These are phyloP conservation scores for Austroboletus festivus DNA, from an alignment of 768 basidiomycete species.

Conservation along the genomic window DNA sequence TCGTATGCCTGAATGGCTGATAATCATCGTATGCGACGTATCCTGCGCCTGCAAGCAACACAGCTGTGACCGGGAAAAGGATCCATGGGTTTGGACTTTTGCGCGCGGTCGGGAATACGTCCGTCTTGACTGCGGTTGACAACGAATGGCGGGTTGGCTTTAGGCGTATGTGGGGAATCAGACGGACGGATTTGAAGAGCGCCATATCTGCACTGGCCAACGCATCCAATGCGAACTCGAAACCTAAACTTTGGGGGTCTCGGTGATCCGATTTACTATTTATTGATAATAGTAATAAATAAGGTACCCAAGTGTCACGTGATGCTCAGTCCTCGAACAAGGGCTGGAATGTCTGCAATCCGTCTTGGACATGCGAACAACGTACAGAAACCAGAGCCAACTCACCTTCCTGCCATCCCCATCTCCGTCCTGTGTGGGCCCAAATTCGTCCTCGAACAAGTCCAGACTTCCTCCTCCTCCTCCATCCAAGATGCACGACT, in stretches of 20 bases:
- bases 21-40: slow-evolving; percentile 61
- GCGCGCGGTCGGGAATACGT: slow-evolving; percentile 3
- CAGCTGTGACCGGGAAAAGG: slow-evolving; percentile 20
- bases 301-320: no score
- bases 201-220: no score
- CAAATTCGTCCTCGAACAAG: slow-evolving; percentile 33
- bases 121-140: slow-evolving; percentile 6
- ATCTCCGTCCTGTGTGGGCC: slow-evolving; percentile 29
- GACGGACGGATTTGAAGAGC: background rate
- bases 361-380: background rate
- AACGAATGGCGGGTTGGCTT: slow-evolving; percentile 9
- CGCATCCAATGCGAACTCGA: no score
- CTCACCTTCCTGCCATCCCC: slow-evolving; percentile 26
- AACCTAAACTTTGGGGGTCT: no score
- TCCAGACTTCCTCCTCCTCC: slow-evolving; percentile 25
- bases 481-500: background rate
- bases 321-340: slow-evolving; percentile 31
- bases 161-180: slow-evolving; percentile 1
- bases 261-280: no score
- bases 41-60: slow-evolving; percentile 31
- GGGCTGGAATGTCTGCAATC: slow-evolving; percentile 28
- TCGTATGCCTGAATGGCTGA: slow-evolving; percentile 71
- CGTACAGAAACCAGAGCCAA: background rate
- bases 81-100: slow-evolving; percentile 19
- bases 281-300: no score